Conservation (phyloP, 257 asterid genomes). For the Thymus mandschuricus region DNA sequence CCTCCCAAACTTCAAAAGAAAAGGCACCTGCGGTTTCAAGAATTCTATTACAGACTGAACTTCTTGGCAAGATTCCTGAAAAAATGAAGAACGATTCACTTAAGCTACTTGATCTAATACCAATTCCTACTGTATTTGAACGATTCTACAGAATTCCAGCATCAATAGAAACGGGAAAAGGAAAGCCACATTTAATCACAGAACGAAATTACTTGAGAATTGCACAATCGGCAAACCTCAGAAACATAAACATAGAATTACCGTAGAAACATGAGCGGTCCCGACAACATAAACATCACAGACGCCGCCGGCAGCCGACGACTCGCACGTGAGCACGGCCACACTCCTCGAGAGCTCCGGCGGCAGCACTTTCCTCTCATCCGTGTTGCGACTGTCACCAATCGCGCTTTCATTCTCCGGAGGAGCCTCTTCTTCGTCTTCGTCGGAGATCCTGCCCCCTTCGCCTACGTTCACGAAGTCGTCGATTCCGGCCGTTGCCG, state of each 20-base stretch:
- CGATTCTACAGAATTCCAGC: not conserved
- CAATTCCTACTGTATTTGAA: not conserved
- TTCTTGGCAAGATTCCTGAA: constrained; percentile 87
- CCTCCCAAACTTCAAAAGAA: constrained; percentile 33
- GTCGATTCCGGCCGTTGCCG: constrained; percentile 41
- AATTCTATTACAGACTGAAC: constrained; percentile 79
- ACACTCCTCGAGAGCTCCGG: constrained; percentile 67
- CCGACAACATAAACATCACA: constrained; percentile 91
- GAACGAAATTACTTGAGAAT: not conserved
- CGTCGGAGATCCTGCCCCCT: constrained; percentile 26
- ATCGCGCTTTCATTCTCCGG: constrained; percentile 35
- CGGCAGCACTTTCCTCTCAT: constrained; percentile 64
- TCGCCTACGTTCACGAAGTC: constrained; percentile 56
- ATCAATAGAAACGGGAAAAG: not conserved
- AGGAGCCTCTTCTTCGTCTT: constrained; percentile 9
- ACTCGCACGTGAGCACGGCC: constrained; percentile 70
- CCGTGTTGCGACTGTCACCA: constrained; percentile 14
- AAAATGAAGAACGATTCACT: constrained; percentile 25
- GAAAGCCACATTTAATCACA: not conserved
- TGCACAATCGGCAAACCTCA: no score
- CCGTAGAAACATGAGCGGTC: constrained; percentile 90
- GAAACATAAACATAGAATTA: constrained; percentile 24
- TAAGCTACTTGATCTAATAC: not conserved
- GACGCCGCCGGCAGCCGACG: constrained; percentile 70
- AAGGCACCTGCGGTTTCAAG: constrained; percentile 45